Percentiles rank a stretch among this genome's conserved stretches.
Evolutionary conservation across 768 basidiomycete species (phyloP).

Genomic region (Lentinus tigrinus): DNA sequence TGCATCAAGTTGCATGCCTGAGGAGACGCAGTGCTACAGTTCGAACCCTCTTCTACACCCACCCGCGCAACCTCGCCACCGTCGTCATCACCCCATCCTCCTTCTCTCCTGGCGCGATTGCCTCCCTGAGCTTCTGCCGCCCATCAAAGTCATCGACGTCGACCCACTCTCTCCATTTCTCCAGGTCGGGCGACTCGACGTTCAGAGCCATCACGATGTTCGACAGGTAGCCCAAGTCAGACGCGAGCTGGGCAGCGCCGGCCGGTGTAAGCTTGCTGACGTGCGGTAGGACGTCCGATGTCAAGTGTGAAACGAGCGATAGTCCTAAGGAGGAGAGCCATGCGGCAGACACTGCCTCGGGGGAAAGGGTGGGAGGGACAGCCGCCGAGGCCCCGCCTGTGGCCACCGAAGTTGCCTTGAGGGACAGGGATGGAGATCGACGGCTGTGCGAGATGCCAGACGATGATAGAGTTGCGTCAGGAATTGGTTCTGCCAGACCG

Average conservation of each 20-base stretch:
- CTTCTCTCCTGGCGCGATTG: background rate
- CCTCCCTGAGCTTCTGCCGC: conserved; percentile 17
- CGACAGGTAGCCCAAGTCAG: conserved; percentile 85
- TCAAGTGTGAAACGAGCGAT: conserved; percentile 73
- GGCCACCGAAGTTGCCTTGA: conserved; percentile 25
- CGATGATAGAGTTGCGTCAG: conserved; percentile 8
- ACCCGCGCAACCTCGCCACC: conserved; percentile 23
- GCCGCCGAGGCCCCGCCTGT: conserved; percentile 2
- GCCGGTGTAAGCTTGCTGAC: conserved; percentile 59
- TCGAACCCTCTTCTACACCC: conserved; percentile 6
- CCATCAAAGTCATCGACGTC: conserved; percentile 56
- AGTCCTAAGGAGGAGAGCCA: conserved; percentile 93
- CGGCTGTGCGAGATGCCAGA: conserved; percentile 20
- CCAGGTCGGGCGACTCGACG: conserved; percentile 79
- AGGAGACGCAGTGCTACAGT: too few species aligned
- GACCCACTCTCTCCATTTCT: conserved; percentile 74
- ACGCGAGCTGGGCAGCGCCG: conserved; percentile 81
- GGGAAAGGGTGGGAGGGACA: conserved; percentile 40
- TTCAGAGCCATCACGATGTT: conserved; percentile 91
- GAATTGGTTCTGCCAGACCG: conserved; percentile 42
- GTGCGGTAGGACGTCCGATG: conserved; percentile 63
- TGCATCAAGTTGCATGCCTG: too few species aligned
- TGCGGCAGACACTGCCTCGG: conserved; percentile 82
- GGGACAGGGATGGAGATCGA: conserved; percentile 36
- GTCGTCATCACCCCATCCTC: conserved; percentile 15